Base-by-base conservation (phyloP, 2,329 filamentous ascomycete genomes). In the Zymoseptoria tritici region DNA sequence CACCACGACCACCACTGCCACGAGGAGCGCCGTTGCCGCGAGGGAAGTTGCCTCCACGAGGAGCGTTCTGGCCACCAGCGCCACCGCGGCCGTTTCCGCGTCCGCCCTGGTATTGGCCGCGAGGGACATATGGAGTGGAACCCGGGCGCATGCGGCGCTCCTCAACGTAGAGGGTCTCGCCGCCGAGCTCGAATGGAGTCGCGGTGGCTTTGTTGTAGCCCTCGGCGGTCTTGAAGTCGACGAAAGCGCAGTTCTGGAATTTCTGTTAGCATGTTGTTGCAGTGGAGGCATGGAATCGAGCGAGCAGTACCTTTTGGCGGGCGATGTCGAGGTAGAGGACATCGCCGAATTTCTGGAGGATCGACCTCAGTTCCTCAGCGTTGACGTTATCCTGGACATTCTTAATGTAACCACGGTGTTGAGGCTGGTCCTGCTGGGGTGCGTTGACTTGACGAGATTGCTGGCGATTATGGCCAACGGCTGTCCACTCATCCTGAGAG, bases 381-480 rank as follows among this genome's bases (percentile, higher is more conserved):
- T 90, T 84, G 56, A 99, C 87, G 77, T 91, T 92, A 36, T 96
- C 91, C 55, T 87, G 93, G 55, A 97, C 93, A 69, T 93, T 96
- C 81, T 96, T 96, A 76, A 99, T 91, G 76, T 97, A 97, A 20
- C 89, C 94, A 67, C 91, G 84, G 63, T 85, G 85, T 64, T 93
- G 88, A 66, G 91, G 83, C 58, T 85, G 85, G 62, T 92, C 88
- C 75, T 55, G 79, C 80, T 58, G 85, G 80, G 67, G 85, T 80
- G 57, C 86, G 56, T 62, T 65, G 49, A 63, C 61, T 57, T 70
- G 68, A 64, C 90, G 85, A 70, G 86, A 87, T 74, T 94, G 90
- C 72, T 90, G 87, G 81, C 94, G 94, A 68, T 88, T 88, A 75
- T 96, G 89, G 59, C 88, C 87, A 58, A 90, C 93, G 54, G 89